These are phyloP conservation scores for Colletotrichum sp. DNA, from an alignment of 2,329 filamentous ascomycete genomes.

Conservation along the genomic window DNA sequence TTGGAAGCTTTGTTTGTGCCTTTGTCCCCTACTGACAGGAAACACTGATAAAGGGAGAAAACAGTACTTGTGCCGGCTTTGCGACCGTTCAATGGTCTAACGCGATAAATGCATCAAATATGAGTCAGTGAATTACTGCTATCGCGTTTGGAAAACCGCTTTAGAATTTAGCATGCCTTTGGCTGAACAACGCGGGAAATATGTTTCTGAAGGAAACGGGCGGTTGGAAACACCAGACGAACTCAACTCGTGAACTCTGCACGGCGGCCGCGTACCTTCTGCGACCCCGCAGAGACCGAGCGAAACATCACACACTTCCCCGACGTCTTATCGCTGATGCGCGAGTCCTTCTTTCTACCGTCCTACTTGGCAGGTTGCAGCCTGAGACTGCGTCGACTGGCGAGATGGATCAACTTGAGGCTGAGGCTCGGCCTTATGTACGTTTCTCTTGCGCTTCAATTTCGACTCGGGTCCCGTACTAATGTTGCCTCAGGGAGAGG, in stretches of 20 bases:
- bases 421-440: background rate
- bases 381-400: accelerated
- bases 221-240: background rate
- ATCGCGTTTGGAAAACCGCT: too few relatives aligned
- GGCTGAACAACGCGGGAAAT: accelerated
- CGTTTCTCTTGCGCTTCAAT: accelerated
- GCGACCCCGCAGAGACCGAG: background rate
- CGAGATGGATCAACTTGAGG: background rate
- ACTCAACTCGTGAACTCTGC: background rate
- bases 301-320: too few relatives aligned
- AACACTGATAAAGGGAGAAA: too few relatives aligned
- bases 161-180: too few relatives aligned
- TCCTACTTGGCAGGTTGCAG: background rate
- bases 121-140: background rate
- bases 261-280: background rate
- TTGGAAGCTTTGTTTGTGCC: too few relatives aligned
- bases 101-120: accelerated
- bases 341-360: background rate
- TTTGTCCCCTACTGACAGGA: too few relatives aligned
- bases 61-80: background rate
- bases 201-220: background rate
- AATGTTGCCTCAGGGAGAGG: background rate
- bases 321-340: background rate
- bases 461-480: accelerated
- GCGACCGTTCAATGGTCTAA: background rate